A percentile compares a stretch with the other conserved stretches of the same genome.
phyloP scores from a whole-genome alignment of 805 yeast species.

The Saccharomyces cerevisiae region DNA sequence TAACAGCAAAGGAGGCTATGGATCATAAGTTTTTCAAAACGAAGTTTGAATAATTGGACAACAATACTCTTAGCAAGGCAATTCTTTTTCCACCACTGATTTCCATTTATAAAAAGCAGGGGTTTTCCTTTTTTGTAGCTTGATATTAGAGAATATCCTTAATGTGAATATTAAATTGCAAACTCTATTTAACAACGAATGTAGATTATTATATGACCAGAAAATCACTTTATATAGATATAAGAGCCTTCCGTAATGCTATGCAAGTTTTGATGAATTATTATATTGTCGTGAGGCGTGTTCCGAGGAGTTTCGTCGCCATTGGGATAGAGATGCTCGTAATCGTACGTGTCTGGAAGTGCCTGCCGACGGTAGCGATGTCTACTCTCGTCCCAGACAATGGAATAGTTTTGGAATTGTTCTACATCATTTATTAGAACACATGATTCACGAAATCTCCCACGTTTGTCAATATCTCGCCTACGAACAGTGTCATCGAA shows the following conservation, averaged over 20 bases:
- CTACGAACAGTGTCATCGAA: conserved; percentile 22
- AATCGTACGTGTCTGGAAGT: not conserved
- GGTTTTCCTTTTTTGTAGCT: not conserved
- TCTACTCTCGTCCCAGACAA: not conserved
- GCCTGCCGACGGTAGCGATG: not conserved
- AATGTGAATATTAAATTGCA: not conserved
- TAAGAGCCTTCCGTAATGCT: not conserved
- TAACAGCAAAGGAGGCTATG: conserved; percentile 86
- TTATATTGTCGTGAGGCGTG: not conserved
- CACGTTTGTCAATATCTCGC: conserved; percentile 21
- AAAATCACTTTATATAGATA: not conserved
- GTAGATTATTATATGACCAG: not conserved
- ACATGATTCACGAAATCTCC: conserved; percentile 14
- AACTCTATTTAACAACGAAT: not conserved
- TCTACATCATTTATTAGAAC: conserved; percentile 18
- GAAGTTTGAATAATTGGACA: conserved; percentile 7
- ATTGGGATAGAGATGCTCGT: not conserved
- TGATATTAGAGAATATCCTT: not conserved
- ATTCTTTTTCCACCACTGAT: not conserved
- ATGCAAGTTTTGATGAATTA: not conserved
- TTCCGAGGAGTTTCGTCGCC: not conserved
- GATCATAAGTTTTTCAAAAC: conserved; percentile 40
- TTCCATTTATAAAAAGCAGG: not conserved
- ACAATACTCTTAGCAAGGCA: not conserved
- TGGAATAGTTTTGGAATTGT: not conserved